Conservation (phyloP, 208 protist species). For the Leptomonas seymouri region DNA sequence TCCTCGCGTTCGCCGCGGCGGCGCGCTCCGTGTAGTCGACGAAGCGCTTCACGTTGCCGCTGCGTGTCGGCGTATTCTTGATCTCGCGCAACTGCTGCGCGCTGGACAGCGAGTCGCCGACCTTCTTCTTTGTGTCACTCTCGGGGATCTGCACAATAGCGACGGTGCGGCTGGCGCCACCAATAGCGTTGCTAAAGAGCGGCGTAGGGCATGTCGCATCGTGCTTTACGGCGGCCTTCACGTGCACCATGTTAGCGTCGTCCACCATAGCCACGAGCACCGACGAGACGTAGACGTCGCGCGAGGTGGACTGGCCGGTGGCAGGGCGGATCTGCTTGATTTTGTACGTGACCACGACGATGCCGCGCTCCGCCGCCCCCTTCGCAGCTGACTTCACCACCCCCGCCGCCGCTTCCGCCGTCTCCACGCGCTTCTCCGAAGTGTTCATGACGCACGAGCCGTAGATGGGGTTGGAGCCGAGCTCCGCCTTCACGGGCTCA, state of each 20-base stretch:
- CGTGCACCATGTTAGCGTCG: constrained; percentile 34
- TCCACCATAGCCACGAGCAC: constrained; percentile 42
- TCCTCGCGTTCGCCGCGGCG: constrained; percentile 39
- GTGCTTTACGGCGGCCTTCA: constrained; percentile 34
- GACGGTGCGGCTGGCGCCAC: constrained; percentile 59
- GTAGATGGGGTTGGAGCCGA: constrained; percentile 59
- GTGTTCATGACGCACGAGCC: constrained; percentile 59
- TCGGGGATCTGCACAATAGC: constrained; percentile 42
- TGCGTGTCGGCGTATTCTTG: constrained; percentile 70
- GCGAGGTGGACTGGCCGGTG: constrained; percentile 2
- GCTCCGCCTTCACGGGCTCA: constrained; percentile 31
- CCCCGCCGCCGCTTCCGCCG: constrained; percentile 31
- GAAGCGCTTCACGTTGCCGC: constrained; percentile 82
- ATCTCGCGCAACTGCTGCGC: constrained; percentile 43
- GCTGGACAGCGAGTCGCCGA: constrained; percentile 24
- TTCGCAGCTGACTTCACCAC: constrained; percentile 35
- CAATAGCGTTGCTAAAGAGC: constrained; percentile 60
- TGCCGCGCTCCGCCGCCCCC: constrained; percentile 25
- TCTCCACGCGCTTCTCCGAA: constrained; percentile 36
- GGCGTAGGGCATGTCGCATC: constrained; percentile 21
- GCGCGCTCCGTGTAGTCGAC: constrained; percentile 67
- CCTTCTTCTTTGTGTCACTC: constrained; percentile 14
- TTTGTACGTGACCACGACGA: constrained; percentile 41
- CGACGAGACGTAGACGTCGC: constrained; percentile 50
- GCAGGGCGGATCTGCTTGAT: constrained; percentile 44